These are phyloP conservation scores for Talaromyces adpressus DNA, from an alignment of 495 filamentous ascomycete species.

Conservation along the genomic window DNA sequence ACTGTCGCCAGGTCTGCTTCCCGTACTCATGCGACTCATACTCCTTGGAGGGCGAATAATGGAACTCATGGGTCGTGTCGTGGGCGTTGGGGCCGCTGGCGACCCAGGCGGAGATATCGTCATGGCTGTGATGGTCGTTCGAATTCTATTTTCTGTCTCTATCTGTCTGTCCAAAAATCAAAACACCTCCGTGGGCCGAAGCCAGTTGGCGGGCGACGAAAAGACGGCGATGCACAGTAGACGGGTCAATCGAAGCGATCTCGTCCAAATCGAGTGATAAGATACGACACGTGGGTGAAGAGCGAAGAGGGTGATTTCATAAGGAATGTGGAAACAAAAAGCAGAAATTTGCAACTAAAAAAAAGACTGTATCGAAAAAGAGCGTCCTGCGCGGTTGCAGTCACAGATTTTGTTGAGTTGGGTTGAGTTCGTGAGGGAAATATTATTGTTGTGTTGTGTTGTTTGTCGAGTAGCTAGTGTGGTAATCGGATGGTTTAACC, in stretches of 20 bases:
- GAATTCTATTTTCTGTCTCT: background rate
- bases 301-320: background rate
- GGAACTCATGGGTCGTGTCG: slow-evolving; percentile 72
- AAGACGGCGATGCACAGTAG: background rate
- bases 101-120: slow-evolving; percentile 53
- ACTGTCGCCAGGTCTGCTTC: slow-evolving; percentile 73
- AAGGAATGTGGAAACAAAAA: background rate
- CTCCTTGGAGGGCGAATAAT: slow-evolving; percentile 77
- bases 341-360: background rate
- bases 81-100: slow-evolving; percentile 44
- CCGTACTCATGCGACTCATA: slow-evolving; percentile 84
- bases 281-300: background rate
- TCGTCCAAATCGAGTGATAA: background rate
- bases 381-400: background rate
- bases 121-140: slow-evolving; percentile 23
- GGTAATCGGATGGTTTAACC: background rate
- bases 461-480: background rate
- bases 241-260: background rate
- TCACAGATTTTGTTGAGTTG: background rate
- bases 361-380: background rate
- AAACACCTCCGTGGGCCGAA: slow-evolving; percentile 1
- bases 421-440: background rate
- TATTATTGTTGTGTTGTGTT: background rate
- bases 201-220: background rate
- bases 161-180: background rate